Evolutionary conservation across 2,329 filamentous ascomycete species (phyloP), one percentile per base, ranked within the genome.

Genomic region (Alternaria burnsii): DNA sequence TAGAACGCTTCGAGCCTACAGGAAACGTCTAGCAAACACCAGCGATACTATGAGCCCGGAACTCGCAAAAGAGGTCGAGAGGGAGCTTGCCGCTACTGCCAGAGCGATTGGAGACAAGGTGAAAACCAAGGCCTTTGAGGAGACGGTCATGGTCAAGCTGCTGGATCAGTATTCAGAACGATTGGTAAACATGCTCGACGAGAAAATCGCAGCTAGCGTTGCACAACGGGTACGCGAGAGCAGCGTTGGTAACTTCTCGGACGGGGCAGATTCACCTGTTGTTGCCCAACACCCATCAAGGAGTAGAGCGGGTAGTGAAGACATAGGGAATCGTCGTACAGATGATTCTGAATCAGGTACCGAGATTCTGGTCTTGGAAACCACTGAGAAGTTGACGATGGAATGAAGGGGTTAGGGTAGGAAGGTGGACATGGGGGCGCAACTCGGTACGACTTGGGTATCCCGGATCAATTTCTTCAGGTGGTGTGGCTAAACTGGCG

Each of bases 91-190:
- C 30, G 73, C 81, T 5, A 84, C 84, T 3, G 73, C 80, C 16
- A 71, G 80, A 34, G 79, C 76, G 4, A 70, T 85, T 4, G 78
- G 78, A 7, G 82, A 84, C 52, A 77, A 74, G 55, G 78, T 74
- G 30, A 79, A 80, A 44, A 72, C 73, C 12, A 80, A 77, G 36
- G 69, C 69, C 6, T 60, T 82, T n/a, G 79, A 82, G 55, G 82
- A 83, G 65, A 75, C 71, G 2, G 74, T 74, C 6, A 78, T 83
- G 74, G 73, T 76, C 41, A 89, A 88, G 51, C 79, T 93, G 44
- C 80, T 94, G 8, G 91, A 93, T 67, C 87, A 92, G 77, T 93
- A 93, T 71, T 91, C 89, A 2, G 89, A 92, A 71, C 84, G 88
- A 61, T 80, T 94, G 48, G 87, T 92, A 6, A 87, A 83, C 46